Base-by-base conservation (phyloP, 495 filamentous ascomycete species). In the Neurospora pannonica region DNA sequence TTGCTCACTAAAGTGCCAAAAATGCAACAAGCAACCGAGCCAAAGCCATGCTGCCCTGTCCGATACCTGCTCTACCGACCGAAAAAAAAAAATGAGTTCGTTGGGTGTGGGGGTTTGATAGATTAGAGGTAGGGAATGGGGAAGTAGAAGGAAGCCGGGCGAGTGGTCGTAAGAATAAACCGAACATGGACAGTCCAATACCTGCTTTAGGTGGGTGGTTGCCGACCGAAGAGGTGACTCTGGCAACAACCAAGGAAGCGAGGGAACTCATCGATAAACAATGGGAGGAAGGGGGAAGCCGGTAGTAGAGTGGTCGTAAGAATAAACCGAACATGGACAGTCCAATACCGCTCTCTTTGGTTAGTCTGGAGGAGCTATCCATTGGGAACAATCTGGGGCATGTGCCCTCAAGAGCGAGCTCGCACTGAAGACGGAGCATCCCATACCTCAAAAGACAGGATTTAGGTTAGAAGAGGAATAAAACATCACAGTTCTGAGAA, bases 261-360 rank as follows among this genome's bases (percentile, higher is more conserved):
- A 89, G 89, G 75, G 90, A 92, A 71, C 81, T 86, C 21, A 77
- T 88, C 54, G 90, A 92, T 75, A 84, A 87, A 70, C 84, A 88
- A 69, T 93, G 90, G 90, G 91, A 93, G 74, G 87, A 88, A 19
- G 78, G 39, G 38, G 38, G 38, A 38, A 38, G 38, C 38, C 38
- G 9, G 38, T 38, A 38, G 38, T 38, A 13, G 42, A 46, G 74
- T 81, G 11, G 78, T 81, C n/a, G n/a, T 70, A 79, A 86, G 46
- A 76, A 79, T 21, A 81, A 83, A 71, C 74, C 7, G 77, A 77
- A n/a, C 73, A 48, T 24, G 10, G 38, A 38, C 74, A 24, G 42
- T 7, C 73, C n/a, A 76, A 36, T 54, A 40, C 38, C 17, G 40
- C 40, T 42, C 40, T 6, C 17, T 19, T 42, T 39, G 11, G 38